Conservation (phyloP, 2,329 filamentous ascomycete species). For the Clarireedia sp. region DNA sequence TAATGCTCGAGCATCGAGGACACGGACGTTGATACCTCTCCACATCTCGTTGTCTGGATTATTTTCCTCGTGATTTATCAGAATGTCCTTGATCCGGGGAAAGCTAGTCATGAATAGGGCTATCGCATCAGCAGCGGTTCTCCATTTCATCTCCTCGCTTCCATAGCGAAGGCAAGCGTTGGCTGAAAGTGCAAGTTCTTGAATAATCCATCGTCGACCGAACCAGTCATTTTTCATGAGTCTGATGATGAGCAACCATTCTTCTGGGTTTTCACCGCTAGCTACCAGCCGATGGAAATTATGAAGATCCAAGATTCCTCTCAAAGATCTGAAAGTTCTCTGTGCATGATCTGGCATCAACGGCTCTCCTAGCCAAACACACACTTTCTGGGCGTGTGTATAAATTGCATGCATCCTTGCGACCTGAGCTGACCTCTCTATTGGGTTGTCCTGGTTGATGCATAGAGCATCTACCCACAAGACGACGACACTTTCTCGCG, state of each 20-base stretch:
- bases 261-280: too few relatives aligned
- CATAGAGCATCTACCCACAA: too few relatives aligned
- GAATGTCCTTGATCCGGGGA: slow-evolving; percentile 10
- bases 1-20: slow-evolving; percentile 13
- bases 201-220: not conserved
- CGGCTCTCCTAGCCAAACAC: too few relatives aligned
- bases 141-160: slow-evolving; percentile 13
- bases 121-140: slow-evolving; percentile 11
- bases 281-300: too few relatives aligned
- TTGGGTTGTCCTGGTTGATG: too few relatives aligned
- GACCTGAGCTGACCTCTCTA: too few relatives aligned
- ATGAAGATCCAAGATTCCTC: too few relatives aligned
- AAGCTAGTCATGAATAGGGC: slow-evolving; percentile 17
- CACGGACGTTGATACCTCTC: not conserved
- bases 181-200: not conserved
- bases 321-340: too few relatives aligned
- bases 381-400: too few relatives aligned
- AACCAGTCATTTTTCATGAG: not conserved
- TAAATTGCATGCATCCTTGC: too few relatives aligned
- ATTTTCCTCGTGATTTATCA: not conserved
- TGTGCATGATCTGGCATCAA: too few relatives aligned
- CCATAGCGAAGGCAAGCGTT: not conserved
- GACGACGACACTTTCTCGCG: too few relatives aligned
- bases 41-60: not conserved
- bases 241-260: not conserved